Evolutionary conservation across 2,329 filamentous ascomycete species (phyloP), one percentile per base, ranked within the genome.

Genomic region (Allantophomopsis cytisporea): DNA sequence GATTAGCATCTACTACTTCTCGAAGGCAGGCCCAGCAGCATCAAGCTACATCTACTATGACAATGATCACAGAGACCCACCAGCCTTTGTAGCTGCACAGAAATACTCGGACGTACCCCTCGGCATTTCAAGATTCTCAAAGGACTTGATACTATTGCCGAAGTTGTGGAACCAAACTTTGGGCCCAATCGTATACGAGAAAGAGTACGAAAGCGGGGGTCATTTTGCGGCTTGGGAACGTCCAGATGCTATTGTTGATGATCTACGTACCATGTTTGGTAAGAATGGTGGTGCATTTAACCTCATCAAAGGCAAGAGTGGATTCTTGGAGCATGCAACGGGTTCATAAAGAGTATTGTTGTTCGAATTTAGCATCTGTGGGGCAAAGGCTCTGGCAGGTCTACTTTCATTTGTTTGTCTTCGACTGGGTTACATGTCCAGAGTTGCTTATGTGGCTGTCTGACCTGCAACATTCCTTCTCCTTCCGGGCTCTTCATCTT

Each of bases 21-120:
- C 72, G 7, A 68, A 61, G 0, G 77, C 80, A 1, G 82, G 83
- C 0, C 76, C 83, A 0, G 76, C 75, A 1, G 80, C 83, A 0
- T 76, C 71, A 43, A 53, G 73, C 7, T 58, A 78, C 7, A 84
- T 87, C 36, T 89, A 89, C 58, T 86, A 86, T 49, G 83, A 87
- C 56, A 60, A 63, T 0, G 57, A 49, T 5, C 74, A 77, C 41
- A 54, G 55, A 30, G 18, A 20, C 18, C 18, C 18, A 20, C 18
- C 18, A 20, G 18, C 7, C 18, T 20, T 20, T 20, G 18, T 4
- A 20, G 18, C 18, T 4, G 18, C 18, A 20, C 18, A 20, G 7
- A 7, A 4, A 4, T 20, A 20, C 7, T 20, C 18, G 18, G 18
- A 20, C 18, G 18, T 20, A 20, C 18, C 18, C 4, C 18, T 20